These are phyloP conservation scores for Thielaviopsis ethacetica DNA, from an alignment of 2,329 filamentous ascomycete species.

Conservation along the genomic window DNA sequence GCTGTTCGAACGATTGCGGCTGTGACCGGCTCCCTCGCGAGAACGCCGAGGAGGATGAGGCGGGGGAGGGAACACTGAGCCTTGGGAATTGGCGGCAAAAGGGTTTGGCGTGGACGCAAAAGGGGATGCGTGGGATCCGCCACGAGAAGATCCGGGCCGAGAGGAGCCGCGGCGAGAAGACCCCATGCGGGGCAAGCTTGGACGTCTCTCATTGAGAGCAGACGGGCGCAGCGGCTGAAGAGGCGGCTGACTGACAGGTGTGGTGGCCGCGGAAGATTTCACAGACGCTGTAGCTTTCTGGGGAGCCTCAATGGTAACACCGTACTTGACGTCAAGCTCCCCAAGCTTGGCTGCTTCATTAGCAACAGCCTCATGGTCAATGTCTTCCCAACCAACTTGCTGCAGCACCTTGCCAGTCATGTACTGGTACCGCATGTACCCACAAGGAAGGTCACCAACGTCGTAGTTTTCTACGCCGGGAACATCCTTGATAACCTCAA, in stretches of 20 bases:
- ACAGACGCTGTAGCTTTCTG: not conserved
- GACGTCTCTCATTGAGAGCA: not conserved
- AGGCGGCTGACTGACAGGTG: not conserved
- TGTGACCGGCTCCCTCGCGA: not conserved
- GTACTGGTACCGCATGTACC: constrained; percentile 55
- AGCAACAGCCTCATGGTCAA: constrained; percentile 25
- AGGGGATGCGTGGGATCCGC: not conserved
- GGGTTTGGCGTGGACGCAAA: not conserved
- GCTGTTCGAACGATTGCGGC: constrained; percentile 6
- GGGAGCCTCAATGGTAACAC: constrained; percentile 17
- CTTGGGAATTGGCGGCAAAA: not conserved
- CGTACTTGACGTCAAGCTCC: constrained; percentile 22
- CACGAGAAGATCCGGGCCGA: not conserved
- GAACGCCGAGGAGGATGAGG: not conserved
- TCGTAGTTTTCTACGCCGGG: constrained; percentile 51
- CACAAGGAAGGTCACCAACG: constrained; percentile 46
- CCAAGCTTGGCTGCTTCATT: constrained; percentile 19
- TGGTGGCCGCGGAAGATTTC: not conserved
- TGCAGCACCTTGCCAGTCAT: constrained; percentile 50
- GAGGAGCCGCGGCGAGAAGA: not conserved
- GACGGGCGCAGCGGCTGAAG: not conserved
- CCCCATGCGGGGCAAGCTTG: not conserved
- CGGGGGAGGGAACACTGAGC: not conserved
- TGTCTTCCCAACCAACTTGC: constrained; percentile 52
- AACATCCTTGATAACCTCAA: constrained; percentile 57